phyloP scores from a whole-genome alignment of 164 flowering plant species.

The Malania oleifera region DNA sequence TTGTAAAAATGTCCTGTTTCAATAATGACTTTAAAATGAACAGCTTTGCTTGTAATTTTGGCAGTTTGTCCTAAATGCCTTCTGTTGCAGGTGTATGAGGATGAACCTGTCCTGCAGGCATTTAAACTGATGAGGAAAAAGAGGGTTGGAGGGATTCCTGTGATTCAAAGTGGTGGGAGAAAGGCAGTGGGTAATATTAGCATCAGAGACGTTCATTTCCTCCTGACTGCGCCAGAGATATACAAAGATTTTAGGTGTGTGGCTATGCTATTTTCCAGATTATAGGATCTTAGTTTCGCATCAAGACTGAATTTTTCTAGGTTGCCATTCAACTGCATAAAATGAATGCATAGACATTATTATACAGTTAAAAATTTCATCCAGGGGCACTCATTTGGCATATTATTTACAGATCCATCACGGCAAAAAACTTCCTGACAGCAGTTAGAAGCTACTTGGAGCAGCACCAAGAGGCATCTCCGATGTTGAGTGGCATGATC shows the following conservation, averaged over 20 bases:
- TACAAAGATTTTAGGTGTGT: constrained; percentile 78
- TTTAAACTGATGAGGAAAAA: constrained; percentile 77
- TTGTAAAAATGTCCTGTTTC: too few species aligned
- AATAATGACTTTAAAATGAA: too few species aligned
- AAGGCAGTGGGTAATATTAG: constrained; percentile 86
- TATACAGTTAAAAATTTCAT: background rate
- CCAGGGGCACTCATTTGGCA: background rate
- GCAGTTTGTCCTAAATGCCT: background rate
- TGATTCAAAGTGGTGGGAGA: constrained; percentile 52
- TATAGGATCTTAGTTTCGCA: too few species aligned
- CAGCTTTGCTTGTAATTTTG: background rate
- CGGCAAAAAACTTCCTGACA: constrained; percentile 75
- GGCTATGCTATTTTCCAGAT: background rate
- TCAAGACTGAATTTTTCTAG: too few species aligned
- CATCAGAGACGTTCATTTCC: constrained; percentile 82
- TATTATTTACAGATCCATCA: constrained; percentile 58
- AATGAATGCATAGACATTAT: too few species aligned
- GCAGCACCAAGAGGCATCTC: constrained; percentile 44
- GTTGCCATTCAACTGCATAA: too few species aligned
- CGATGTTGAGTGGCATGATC: constrained; percentile 51
- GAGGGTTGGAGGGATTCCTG: constrained; percentile 84
- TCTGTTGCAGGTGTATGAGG: constrained; percentile 62
- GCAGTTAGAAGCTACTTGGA: constrained; percentile 52
- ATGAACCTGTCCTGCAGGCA: constrained; percentile 91
- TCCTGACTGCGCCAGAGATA: constrained; percentile 83